These are phyloP conservation scores for Curvularia eragrostidis DNA, from an alignment of 2,329 filamentous ascomycete genomes.

Conservation along the genomic window DNA sequence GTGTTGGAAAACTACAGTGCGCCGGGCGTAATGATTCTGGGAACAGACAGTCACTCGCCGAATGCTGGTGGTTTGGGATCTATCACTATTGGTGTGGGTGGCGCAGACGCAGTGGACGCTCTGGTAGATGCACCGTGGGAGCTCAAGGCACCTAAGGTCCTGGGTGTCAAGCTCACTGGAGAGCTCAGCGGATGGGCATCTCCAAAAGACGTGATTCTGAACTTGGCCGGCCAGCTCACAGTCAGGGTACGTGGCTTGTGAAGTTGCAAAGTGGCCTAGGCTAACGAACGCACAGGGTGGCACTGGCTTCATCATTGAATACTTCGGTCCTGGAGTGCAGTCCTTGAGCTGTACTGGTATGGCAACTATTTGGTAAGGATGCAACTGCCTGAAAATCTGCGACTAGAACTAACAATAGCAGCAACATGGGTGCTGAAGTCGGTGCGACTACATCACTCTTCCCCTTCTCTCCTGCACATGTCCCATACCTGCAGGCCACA, in stretches of 20 bases:
- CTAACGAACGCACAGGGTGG: constrained; percentile 65
- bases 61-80: constrained; percentile 95
- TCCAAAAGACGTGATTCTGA: constrained; percentile 94
- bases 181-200: constrained; percentile 88
- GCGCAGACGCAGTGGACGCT: constrained; percentile 95
- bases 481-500: constrained; percentile 86
- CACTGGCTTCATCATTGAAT: constrained; percentile 94
- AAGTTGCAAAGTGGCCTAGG: not conserved
- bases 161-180: constrained; percentile 85
- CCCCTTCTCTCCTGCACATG: constrained; percentile 84
- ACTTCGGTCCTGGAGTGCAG: constrained; percentile 87
- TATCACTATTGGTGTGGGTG: constrained; percentile 95
- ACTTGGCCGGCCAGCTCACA: constrained; percentile 86
- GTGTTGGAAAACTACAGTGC: constrained; percentile 97
- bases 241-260: constrained; percentile 65
- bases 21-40: constrained; percentile 98
- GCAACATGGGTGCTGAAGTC: constrained; percentile 71
- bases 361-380: constrained; percentile 72
- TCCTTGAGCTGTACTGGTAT: constrained; percentile 91
- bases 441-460: constrained; percentile 96
- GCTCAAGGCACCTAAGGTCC: constrained; percentile 88
- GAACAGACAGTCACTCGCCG: constrained; percentile 95
- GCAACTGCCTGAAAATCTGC: not conserved
- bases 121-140: constrained; percentile 98
- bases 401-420: constrained; percentile 7